Conservation (phyloP, 129 eudicot genomes). For the Centaurea solstitialis region DNA sequence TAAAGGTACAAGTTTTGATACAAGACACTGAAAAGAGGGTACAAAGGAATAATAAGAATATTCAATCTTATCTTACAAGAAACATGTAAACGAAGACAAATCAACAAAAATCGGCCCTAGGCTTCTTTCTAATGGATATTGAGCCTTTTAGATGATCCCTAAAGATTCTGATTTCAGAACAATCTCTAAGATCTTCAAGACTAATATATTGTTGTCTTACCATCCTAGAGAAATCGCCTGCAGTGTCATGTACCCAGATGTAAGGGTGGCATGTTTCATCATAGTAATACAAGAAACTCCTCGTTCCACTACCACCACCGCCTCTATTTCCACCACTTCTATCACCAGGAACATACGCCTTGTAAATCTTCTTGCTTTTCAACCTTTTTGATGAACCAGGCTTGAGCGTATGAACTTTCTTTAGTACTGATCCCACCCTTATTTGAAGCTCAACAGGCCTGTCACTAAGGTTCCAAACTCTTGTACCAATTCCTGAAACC, state of each 20-base stretch:
- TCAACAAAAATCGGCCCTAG: conserved; percentile 70
- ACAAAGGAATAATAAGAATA: background rate
- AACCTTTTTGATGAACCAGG: conserved; percentile 82
- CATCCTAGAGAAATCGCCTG: conserved; percentile 75
- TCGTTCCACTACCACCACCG: conserved; percentile 41
- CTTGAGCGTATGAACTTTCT: conserved; percentile 73
- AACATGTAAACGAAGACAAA: background rate
- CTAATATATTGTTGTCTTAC: conserved; percentile 84
- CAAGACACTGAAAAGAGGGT: background rate
- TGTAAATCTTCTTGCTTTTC: conserved; percentile 75
- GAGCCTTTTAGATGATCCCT: conserved; percentile 88
- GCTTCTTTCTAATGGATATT: conserved; percentile 71
- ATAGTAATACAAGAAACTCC: conserved; percentile 67
- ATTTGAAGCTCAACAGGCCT: conserved; percentile 83
- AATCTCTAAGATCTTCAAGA: conserved; percentile 87
- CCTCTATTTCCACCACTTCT: background rate
- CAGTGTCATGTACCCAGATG: conserved; percentile 75
- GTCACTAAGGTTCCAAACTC: conserved; percentile 82
- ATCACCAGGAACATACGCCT: conserved; percentile 72
- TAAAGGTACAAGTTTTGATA: background rate
- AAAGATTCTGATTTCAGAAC: conserved; percentile 76
- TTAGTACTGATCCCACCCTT: conserved; percentile 76
- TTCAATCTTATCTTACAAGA: conserved; percentile 11
- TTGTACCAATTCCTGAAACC: conserved; percentile 62
- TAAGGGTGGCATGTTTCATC: conserved; percentile 89